phyloP scores from a whole-genome alignment of 2,329 filamentous ascomycete species.

The Dissoconium aciculare region DNA sequence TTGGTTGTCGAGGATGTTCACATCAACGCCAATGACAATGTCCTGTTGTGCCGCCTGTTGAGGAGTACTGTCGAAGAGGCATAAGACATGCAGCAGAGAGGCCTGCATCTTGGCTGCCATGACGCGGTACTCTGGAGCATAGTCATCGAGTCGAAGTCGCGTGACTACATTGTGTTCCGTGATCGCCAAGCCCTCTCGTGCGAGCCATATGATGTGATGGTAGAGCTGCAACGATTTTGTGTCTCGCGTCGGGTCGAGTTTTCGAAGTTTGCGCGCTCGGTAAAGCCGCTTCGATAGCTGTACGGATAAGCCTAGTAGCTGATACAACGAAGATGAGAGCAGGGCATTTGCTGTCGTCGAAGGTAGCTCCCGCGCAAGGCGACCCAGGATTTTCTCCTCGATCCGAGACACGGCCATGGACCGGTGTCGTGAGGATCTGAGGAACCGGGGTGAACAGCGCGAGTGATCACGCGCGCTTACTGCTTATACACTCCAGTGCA shows the following conservation, averaged over 20 bases:
- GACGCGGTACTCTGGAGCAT: slow-evolving; percentile 68
- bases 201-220: slow-evolving; percentile 87
- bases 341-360: slow-evolving; percentile 65
- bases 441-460: no score
- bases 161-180: slow-evolving; percentile 76
- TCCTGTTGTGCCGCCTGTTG: not conserved
- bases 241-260: slow-evolving; percentile 62
- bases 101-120: slow-evolving; percentile 82
- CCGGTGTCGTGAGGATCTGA: slow-evolving; percentile 3
- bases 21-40: not conserved
- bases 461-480: no score
- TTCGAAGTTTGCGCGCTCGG: slow-evolving; percentile 66
- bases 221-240: slow-evolving; percentile 72
- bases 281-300: slow-evolving; percentile 74
- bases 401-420: slow-evolving; percentile 91
- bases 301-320: slow-evolving; percentile 78
- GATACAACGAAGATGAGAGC: slow-evolving; percentile 71
- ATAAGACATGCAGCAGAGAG: slow-evolving; percentile 93
- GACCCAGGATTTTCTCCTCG: slow-evolving; percentile 91
- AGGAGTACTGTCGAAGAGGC: slow-evolving; percentile 69
- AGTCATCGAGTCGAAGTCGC: slow-evolving; percentile 50
- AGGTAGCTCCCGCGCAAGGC: slow-evolving; percentile 60
- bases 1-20: not conserved
- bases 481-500: no score
- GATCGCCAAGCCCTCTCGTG: slow-evolving; percentile 76